Percentiles rank a stretch among this genome's conserved stretches.
These are phyloP conservation scores for Metschnikowia arizonensis DNA, from an alignment of 805 yeast genomes.

Conservation along the genomic window DNA sequence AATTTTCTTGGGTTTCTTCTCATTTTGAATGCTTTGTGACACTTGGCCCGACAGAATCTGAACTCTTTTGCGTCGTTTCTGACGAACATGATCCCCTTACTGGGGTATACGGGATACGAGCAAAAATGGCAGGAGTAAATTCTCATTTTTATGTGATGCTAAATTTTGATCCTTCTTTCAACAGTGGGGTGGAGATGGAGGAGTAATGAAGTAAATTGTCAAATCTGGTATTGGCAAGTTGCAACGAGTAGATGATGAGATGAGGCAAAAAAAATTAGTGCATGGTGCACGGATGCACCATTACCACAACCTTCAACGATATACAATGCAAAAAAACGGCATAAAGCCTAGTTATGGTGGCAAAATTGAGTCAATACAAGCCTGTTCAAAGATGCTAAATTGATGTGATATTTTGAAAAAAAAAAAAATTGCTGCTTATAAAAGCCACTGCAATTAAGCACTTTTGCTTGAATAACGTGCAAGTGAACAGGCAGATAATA, in stretches of 20 bases:
- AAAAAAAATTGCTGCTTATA: no score
- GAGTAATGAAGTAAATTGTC: constrained; percentile 8
- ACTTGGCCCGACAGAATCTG: constrained; percentile 94
- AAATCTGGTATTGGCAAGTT: background rate
- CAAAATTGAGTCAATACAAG: no score
- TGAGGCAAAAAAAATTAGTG: constrained; percentile 13
- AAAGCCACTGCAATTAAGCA: no score
- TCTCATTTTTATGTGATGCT: constrained; percentile 53
- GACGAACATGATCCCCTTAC: constrained; percentile 95
- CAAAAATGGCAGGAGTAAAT: constrained; percentile 92
- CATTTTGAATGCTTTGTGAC: constrained; percentile 96
- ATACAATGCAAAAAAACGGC: background rate
- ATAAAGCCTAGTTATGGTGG: no score
- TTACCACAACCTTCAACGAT: background rate
- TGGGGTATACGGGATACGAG: constrained; percentile 83
- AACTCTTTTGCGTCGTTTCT: constrained; percentile 98
- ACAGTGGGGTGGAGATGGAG: background rate
- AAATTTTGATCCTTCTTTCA: background rate
- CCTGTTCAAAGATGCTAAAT: no score
- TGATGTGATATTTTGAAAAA: no score
- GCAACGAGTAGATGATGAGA: constrained; percentile 14
- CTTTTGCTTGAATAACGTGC: no score
- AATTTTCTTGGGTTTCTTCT: constrained; percentile 98
- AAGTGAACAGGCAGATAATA: no score
- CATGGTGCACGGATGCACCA: constrained; percentile 17